Conservation (phyloP, 2,329 filamentous ascomycete species). For the Monosporascus sp. region DNA sequence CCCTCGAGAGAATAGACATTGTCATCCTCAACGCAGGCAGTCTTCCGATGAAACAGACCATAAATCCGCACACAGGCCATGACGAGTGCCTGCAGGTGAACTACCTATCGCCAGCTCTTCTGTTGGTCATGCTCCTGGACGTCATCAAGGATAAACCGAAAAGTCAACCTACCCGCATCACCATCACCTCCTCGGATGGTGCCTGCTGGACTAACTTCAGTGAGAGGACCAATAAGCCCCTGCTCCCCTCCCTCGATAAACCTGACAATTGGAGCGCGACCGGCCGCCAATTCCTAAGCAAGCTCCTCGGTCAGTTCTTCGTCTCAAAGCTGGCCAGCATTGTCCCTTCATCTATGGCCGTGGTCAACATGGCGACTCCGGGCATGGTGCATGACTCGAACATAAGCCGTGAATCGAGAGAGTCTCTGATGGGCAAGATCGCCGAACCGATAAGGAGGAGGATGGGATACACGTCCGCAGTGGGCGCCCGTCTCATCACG, state of each 20-base stretch:
- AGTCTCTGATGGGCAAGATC: conserved; percentile 1
- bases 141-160: conserved; percentile 8
- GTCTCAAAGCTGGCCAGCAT: conserved; percentile 18
- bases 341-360: conserved; percentile 8
- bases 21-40: conserved; percentile 28
- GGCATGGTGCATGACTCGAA: conserved; percentile 4
- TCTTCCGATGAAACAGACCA: conserved; percentile 8
- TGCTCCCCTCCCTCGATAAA: conserved; percentile 1
- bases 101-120: conserved; percentile 44
- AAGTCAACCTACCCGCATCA: conserved; percentile 5
- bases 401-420: not conserved
- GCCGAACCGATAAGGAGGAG: conserved; percentile 1
- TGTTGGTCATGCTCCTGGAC: conserved; percentile 38
- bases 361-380: conserved; percentile 5
- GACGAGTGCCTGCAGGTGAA: conserved; percentile 46
- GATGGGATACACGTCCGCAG: conserved; percentile 4
- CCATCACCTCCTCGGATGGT: conserved; percentile 17
- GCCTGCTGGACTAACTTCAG: conserved; percentile 12
- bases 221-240: not conserved
- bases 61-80: conserved; percentile 16
- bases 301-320: conserved; percentile 14
- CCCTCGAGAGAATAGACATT: conserved; percentile 32
- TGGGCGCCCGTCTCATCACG: conserved; percentile 4
- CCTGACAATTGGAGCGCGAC: not conserved
- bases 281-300: conserved; percentile 10